Conservation (phyloP, 805 yeast species). For the Pichia insulana region DNA sequence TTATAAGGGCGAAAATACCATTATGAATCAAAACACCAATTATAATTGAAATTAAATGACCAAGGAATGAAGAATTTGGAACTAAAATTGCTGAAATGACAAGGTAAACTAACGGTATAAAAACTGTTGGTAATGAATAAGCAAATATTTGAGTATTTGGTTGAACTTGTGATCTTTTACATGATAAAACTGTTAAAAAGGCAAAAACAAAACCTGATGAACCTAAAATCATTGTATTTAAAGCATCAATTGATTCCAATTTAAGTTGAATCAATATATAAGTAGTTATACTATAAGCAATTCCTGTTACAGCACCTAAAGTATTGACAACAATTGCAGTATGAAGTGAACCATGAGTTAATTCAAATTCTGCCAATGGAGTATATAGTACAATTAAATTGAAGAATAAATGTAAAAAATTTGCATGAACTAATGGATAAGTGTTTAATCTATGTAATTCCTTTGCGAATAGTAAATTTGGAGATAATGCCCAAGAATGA, state of each 20-base stretch:
- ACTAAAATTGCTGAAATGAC: conserved; percentile 41
- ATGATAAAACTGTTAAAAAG: conserved; percentile 53
- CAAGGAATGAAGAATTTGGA: conserved; percentile 64
- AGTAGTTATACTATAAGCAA: conserved; percentile 45
- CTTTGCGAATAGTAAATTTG: conserved; percentile 38
- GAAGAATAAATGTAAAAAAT: conserved; percentile 49
- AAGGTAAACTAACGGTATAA: conserved; percentile 47
- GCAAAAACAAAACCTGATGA: conserved; percentile 71
- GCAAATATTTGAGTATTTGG: conserved; percentile 19
- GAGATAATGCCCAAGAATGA: conserved; percentile 41
- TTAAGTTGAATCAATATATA: conserved; percentile 45
- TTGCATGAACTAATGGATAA: conserved; percentile 64
- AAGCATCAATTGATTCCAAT: conserved; percentile 41
- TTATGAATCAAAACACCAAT: conserved; percentile 57
- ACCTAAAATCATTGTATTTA: conserved; percentile 50
- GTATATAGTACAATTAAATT: conserved; percentile 51
- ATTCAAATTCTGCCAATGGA: conserved; percentile 59
- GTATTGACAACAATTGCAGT: conserved; percentile 75
- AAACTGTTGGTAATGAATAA: conserved; percentile 47
- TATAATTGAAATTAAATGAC: conserved; percentile 60
- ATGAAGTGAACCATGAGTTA: conserved; percentile 71
- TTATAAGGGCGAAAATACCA: conserved; percentile 48
- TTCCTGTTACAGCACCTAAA: conserved; percentile 59
- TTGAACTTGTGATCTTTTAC: conserved; percentile 21
- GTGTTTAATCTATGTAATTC: conserved; percentile 52